These are phyloP conservation scores for Pestalotiopsis fici DNA, from an alignment of 2,329 filamentous ascomycete species.

Conservation along the genomic window DNA sequence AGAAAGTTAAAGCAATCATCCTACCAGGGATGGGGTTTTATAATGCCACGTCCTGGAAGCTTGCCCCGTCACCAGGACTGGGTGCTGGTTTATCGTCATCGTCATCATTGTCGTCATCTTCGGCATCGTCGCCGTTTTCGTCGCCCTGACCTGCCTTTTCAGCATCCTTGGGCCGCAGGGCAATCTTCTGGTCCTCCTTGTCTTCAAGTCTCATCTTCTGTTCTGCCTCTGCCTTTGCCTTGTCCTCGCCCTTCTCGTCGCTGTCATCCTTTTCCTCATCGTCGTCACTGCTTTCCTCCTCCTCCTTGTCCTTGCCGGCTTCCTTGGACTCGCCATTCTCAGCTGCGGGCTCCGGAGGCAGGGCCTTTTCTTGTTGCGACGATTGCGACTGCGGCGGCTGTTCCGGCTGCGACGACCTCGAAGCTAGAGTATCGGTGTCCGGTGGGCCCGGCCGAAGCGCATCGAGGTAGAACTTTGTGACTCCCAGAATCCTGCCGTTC, in stretches of 20 bases:
- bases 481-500: conserved; percentile 88
- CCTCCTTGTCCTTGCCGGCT: conserved; percentile 8
- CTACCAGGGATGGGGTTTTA: conserved; percentile 28
- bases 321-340: conserved; percentile 14
- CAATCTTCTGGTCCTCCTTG: conserved; percentile 54
- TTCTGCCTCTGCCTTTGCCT: conserved; percentile 39
- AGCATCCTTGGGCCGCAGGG: conserved; percentile 48
- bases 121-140: conserved; percentile 21
- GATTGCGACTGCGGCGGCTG: conserved; percentile 20
- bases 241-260: conserved; percentile 29
- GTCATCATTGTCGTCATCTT: conserved; percentile 32
- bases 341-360: conserved; percentile 25
- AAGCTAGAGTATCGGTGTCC: conserved; percentile 29
- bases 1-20: neutral
- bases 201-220: conserved; percentile 60
- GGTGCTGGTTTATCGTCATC: conserved; percentile 41
- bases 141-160: conserved; percentile 54
- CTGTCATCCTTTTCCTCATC: conserved; percentile 14
- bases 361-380: conserved; percentile 26
- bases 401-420: conserved; percentile 17
- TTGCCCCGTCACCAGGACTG: conserved; percentile 55
- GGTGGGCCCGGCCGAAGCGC: conserved; percentile 57
- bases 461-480: conserved; percentile 94
- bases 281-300: conserved; percentile 16
- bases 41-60: conserved; percentile 66